A percentile compares a stretch with the other conserved stretches of the same genome.
Conservation (phyloP, 148 eudicot species). For the Fagopyrum homotropicum region DNA sequence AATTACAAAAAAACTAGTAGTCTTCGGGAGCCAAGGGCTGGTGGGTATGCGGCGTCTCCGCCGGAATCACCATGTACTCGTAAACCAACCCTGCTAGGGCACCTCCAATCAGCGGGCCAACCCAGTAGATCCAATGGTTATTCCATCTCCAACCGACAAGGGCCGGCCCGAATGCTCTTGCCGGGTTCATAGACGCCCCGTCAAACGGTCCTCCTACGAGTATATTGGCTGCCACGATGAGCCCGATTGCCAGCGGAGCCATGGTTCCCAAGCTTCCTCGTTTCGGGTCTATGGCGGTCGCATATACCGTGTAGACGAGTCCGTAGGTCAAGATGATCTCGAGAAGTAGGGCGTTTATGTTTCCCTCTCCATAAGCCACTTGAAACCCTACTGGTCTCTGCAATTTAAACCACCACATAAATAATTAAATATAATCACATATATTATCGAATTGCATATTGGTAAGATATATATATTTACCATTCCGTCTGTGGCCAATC, state of each 20-base stretch:
- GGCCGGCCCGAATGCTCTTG: slow-evolving; percentile 19
- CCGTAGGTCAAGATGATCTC: slow-evolving; percentile 16
- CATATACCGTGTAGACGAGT: slow-evolving; percentile 17
- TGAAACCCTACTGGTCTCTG: slow-evolving; percentile 15
- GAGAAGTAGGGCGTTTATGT: slow-evolving; percentile 13
- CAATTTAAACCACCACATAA: neutral
- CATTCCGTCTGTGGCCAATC: slow-evolving; percentile 71
- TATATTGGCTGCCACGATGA: slow-evolving; percentile 13
- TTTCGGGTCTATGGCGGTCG: slow-evolving; percentile 19
- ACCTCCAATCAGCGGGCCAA: slow-evolving; percentile 18
- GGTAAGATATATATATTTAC: slow-evolving; percentile 19
- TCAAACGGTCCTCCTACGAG: slow-evolving; percentile 18
- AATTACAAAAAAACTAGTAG: slow-evolving; percentile 8
- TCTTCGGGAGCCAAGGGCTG: slow-evolving; percentile 21
- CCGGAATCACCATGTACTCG: slow-evolving; percentile 19
- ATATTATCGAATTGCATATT: too few species aligned
- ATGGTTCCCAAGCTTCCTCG: slow-evolving; percentile 21
- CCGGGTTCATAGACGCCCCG: slow-evolving; percentile 22
- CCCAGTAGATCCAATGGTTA: slow-evolving; percentile 21
- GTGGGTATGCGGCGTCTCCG: slow-evolving; percentile 10
- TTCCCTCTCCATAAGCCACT: slow-evolving; percentile 19
- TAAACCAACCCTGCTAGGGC: slow-evolving; percentile 17
- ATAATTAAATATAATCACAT: neutral
- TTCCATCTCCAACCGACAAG: slow-evolving; percentile 20
- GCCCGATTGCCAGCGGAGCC: slow-evolving; percentile 18